A percentile compares a stretch with the other conserved stretches of the same genome.
phyloP scores from a whole-genome alignment of 352 stramenopile genomes.

The Phytophthora sansomeana region DNA sequence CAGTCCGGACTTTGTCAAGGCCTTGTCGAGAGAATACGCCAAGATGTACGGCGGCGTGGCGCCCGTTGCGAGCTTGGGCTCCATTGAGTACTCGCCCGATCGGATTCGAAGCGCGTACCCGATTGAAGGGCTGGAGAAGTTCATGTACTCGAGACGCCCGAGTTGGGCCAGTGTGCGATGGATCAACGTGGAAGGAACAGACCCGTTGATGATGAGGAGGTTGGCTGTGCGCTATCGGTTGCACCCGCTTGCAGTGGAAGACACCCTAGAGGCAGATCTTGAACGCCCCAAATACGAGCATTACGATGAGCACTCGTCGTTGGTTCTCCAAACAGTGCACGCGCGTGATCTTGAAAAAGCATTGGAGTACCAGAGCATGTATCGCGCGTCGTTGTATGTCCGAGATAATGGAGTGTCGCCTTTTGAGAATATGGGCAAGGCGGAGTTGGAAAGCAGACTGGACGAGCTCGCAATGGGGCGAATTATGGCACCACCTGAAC shows the following conservation, averaged over 20 bases:
- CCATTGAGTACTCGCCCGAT: constrained; percentile 84
- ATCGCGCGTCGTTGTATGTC: constrained; percentile 73
- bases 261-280: constrained; percentile 79
- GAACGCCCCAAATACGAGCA: constrained; percentile 88
- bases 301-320: constrained; percentile 85
- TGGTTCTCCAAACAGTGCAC: constrained; percentile 79
- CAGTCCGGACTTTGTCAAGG: constrained; percentile 58
- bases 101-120: constrained; percentile 79
- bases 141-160: constrained; percentile 86
- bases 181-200: constrained; percentile 81
- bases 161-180: constrained; percentile 81
- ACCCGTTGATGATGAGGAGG: constrained; percentile 69
- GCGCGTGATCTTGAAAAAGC: constrained; percentile 60
- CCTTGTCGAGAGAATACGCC: constrained; percentile 34
- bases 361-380: constrained; percentile 77
- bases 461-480: constrained; percentile 61
- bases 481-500: constrained; percentile 79
- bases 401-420: constrained; percentile 52
- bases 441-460: constrained; percentile 66
- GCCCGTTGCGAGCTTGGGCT: constrained; percentile 46
- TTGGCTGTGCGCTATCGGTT: constrained; percentile 86
- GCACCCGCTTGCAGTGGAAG: constrained; percentile 86
- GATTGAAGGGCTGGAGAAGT: constrained; percentile 75
- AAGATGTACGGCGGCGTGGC: constrained; percentile 27
- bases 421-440: constrained; percentile 74